Conservation (phyloP, 306 rosid genomes). For the Boehmeria nivea region DNA sequence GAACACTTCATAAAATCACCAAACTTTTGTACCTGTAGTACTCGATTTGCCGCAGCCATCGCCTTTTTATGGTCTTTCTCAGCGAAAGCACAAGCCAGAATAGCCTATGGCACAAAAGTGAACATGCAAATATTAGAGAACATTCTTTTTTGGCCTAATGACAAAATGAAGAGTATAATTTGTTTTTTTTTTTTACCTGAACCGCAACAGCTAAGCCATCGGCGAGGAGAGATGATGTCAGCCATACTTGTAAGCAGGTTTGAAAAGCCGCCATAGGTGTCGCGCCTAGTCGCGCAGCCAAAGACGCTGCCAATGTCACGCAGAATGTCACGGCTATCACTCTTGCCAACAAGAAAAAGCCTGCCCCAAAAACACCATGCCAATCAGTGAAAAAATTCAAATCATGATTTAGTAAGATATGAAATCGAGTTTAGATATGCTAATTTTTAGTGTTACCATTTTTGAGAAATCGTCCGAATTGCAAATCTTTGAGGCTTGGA, state of each 20-base stretch:
- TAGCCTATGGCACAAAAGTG: constrained; percentile 40
- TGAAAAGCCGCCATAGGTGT: constrained; percentile 95
- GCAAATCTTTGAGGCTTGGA: constrained; percentile 70
- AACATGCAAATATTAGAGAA: not conserved
- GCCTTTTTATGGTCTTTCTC: constrained; percentile 71
- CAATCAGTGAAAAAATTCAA: no score
- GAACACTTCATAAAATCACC: no score
- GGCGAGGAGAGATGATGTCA: constrained; percentile 84
- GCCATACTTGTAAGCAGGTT: constrained; percentile 86
- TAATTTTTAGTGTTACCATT: constrained; percentile 65
- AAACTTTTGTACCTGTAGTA: constrained; percentile 42
- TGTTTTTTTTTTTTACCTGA: constrained; percentile 40
- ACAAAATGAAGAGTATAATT: no score
- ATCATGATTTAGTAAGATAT: no score
- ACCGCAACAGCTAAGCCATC: constrained; percentile 92
- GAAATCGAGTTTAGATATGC: no score
- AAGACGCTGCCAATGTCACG: constrained; percentile 83
- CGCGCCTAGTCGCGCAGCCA: constrained; percentile 80
- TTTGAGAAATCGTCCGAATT: constrained; percentile 69
- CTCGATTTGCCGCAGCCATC: constrained; percentile 46
- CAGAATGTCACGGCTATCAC: constrained; percentile 94
- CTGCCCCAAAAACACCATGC: constrained; percentile 34
- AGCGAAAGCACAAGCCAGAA: constrained; percentile 81
- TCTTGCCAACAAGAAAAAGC: constrained; percentile 59
- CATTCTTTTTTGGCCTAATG: no score